These are phyloP conservation scores for Opeltia flavorubescens DNA, from an alignment of 495 filamentous ascomycete species.

Conservation along the genomic window DNA sequence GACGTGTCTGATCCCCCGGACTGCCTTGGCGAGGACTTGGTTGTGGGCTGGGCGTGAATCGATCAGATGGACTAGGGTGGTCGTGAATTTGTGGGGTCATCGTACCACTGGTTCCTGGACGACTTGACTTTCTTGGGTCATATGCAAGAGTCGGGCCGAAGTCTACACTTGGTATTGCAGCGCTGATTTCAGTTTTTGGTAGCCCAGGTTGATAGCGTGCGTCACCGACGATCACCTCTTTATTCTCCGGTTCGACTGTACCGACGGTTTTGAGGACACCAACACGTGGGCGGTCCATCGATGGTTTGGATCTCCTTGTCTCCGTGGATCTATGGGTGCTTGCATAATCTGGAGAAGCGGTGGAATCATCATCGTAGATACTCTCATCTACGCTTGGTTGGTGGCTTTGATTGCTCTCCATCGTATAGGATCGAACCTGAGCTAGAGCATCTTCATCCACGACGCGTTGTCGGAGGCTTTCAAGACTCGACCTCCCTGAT, in stretches of 20 bases:
- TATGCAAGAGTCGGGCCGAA: conserved; percentile 69
- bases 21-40: conserved; percentile 19
- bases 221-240: conserved; percentile 46
- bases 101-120: conserved; percentile 10
- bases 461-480: conserved; percentile 48
- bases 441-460: conserved; percentile 54
- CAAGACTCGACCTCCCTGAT: conserved; percentile 37
- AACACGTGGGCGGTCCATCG: conserved; percentile 56
- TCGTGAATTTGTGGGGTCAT: conserved; percentile 17
- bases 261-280: conserved; percentile 78
- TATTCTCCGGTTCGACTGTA: conserved; percentile 30
- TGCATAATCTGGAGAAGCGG: conserved; percentile 46
- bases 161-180: conserved; percentile 62
- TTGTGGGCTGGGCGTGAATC: conserved; percentile 13
- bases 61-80: conserved; percentile 15
- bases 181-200: conserved; percentile 18
- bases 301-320: conserved; percentile 40
- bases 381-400: conserved; percentile 28
- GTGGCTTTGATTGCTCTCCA: conserved; percentile 8
- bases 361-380: conserved; percentile 36
- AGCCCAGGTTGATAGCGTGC: conserved; percentile 34
- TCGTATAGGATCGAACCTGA: conserved; percentile 24
- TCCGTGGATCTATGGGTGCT: conserved; percentile 55
- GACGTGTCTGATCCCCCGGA: conserved; percentile 1
- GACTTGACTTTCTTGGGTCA: conserved; percentile 35